Evolutionary conservation across 805 yeast species (phyloP).

Genomic region (Hanseniaspora thailandica): DNA sequence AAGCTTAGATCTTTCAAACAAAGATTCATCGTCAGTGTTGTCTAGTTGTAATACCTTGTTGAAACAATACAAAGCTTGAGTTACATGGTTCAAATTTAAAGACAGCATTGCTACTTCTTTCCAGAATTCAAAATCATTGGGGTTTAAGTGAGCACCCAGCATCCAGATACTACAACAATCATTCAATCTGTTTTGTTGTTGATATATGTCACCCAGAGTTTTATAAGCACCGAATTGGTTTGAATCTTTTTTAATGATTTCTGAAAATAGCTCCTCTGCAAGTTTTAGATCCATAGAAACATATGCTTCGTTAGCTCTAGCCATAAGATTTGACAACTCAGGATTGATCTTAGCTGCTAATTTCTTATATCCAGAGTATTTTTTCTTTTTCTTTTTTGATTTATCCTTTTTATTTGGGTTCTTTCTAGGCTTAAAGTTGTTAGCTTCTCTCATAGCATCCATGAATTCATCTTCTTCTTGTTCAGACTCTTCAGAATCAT

Average conservation of each 20-base stretch:
- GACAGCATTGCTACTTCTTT: constrained; percentile 60
- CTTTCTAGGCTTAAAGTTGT: constrained; percentile 43
- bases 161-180: constrained; percentile 75
- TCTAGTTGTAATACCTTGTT: constrained; percentile 47
- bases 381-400: constrained; percentile 29
- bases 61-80: constrained; percentile 73
- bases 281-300: constrained; percentile 47
- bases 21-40: constrained; percentile 40
- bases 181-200: constrained; percentile 50
- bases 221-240: constrained; percentile 74
- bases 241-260: constrained; percentile 67
- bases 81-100: constrained; percentile 49
- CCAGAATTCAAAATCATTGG: constrained; percentile 71
- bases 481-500: constrained; percentile 29
- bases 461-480: constrained; percentile 36
- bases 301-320: constrained; percentile 72
- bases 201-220: constrained; percentile 74
- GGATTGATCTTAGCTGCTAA: constrained; percentile 45
- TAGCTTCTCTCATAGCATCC: constrained; percentile 57
- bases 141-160: constrained; percentile 64
- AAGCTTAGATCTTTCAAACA: constrained; percentile 54
- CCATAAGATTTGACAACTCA: constrained; percentile 53
- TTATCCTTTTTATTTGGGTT: constrained; percentile 21
- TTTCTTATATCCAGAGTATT: constrained; percentile 21
- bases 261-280: constrained; percentile 50